Base-by-base conservation (phyloP, 768 basidiomycete genomes). In the Suillus weaverae region DNA sequence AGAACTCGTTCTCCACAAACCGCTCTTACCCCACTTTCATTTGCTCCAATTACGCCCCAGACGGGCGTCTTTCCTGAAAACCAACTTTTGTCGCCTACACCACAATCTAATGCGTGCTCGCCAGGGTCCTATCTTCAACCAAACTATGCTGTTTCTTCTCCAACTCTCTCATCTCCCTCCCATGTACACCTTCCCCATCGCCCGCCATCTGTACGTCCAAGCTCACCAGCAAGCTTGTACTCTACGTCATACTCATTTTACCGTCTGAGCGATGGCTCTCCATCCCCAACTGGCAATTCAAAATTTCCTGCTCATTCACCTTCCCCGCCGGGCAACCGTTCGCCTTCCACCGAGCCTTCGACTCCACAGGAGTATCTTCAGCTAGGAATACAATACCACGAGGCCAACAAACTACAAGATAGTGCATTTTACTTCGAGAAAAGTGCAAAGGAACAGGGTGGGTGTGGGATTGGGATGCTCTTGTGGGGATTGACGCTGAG, bases 401-500 rank as follows among this genome's bases (percentile, higher is more conserved):
- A 93, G 74, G 85, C 87, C 36, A 89, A 92, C 72, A 81, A 85
- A 50, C 79, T 94, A 5, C 72, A 73, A 53, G 89, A 91, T 69
- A 89, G 89, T 13, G 92, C 91, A 0, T 71, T 74, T 32, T 92
- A 81, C 74, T 94, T 94, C 72, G 92, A 94, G 78, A 84, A 83
- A 76, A 86, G 88, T 54, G 92, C 92, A 13, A 91, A 81, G 61
- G 80, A 85, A 66, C 78, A 81, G 60, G 94, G 94, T 1, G 95
- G 93, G 2, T 94, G 91, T 71, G 90, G 89, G 2, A 87, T 93
- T 5, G 95, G 95, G 20, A 95, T 95, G 93, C 76, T 96, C 65
- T 94, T 97, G 91, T 95, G 91, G 85, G 95, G 94, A 0, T 78
- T 97, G 48, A 81, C 92, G 36, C 78, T 95, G 70, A 81, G 94